phyloP scores from a whole-genome alignment of 495 filamentous ascomycete species.

The Thozetella sp. region DNA sequence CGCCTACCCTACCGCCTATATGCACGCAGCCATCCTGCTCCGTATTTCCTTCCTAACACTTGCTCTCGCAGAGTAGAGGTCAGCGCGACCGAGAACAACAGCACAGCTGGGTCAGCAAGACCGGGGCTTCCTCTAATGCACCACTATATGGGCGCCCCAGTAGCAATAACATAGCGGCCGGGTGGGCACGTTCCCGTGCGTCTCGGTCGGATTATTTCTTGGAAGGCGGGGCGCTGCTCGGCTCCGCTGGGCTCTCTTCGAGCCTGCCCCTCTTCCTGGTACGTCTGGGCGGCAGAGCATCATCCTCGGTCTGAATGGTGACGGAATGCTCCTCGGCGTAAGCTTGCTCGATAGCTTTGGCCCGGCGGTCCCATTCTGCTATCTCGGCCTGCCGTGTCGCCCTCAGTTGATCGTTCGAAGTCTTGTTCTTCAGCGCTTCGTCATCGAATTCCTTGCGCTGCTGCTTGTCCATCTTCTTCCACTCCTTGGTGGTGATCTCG shows the following conservation, averaged over 20 bases:
- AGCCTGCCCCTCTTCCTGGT: background rate
- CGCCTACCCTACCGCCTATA: background rate
- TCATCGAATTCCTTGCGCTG: slow-evolving; percentile 76
- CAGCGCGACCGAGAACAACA: background rate
- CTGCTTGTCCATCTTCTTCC: slow-evolving; percentile 73
- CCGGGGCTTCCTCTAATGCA: no score
- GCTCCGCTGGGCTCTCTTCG: no score
- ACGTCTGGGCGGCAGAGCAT: slow-evolving; percentile 26
- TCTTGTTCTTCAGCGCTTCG: slow-evolving; percentile 67
- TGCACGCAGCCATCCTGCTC: background rate
- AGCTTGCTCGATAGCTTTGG: slow-evolving; percentile 56
- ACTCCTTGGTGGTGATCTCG: slow-evolving; percentile 79
- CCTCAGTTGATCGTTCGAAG: slow-evolving; percentile 56
- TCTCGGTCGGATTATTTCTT: no score
- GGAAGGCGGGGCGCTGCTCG: no score
- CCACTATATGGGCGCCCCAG: no score
- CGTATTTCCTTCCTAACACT: no score
- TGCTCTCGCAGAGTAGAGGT: background rate
- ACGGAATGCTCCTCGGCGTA: slow-evolving; percentile 60
- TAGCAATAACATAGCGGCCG: no score
- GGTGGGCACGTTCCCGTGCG: no score
- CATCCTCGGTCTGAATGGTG: slow-evolving; percentile 57
- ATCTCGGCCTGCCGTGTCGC: slow-evolving; percentile 58
- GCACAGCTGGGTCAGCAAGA: no score
- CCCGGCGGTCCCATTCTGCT: slow-evolving; percentile 71